phyloP scores from a whole-genome alignment of 192 early-diverging fungal genomes.

The Dissophora ornata region DNA sequence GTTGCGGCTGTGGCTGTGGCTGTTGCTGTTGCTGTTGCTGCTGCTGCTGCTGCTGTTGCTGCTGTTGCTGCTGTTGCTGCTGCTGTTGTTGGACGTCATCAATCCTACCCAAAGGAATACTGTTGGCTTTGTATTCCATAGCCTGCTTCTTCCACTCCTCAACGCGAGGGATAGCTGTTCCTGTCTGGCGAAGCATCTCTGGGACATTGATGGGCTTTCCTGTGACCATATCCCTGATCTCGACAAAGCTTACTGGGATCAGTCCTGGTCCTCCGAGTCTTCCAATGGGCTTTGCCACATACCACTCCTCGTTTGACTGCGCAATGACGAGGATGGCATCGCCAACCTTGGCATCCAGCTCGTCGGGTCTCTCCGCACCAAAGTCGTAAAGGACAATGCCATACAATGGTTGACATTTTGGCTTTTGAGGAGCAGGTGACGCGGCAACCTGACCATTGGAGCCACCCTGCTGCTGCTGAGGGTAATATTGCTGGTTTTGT shows the following conservation, averaged over 20 bases:
- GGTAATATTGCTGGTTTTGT: conserved; percentile 16
- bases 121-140: conserved; percentile 67
- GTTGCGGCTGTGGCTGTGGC: conserved; percentile 20
- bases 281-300: conserved; percentile 77
- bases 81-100: conserved; percentile 57
- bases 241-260: conserved; percentile 80
- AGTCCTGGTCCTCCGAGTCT: conserved; percentile 74
- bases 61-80: conserved; percentile 42
- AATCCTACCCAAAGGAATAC: conserved; percentile 58
- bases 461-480: conserved; percentile 4
- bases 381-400: conserved; percentile 83
- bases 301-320: conserved; percentile 83
- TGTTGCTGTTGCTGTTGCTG: conserved; percentile 35
- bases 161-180: conserved; percentile 68
- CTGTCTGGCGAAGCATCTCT: conserved; percentile 72
- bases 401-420: conserved; percentile 66
- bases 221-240: conserved; percentile 75
- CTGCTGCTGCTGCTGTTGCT: conserved; percentile 35
- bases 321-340: conserved; percentile 83
- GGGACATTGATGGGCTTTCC: conserved; percentile 75
- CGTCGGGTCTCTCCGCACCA: conserved; percentile 75
- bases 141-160: conserved; percentile 75
- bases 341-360: conserved; percentile 74
- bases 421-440: conserved; percentile 54
- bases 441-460: conserved; percentile 17